phyloP scores from a whole-genome alignment of 2,329 filamentous ascomycete genomes.

The Coniochaeta hoffmannii region DNA sequence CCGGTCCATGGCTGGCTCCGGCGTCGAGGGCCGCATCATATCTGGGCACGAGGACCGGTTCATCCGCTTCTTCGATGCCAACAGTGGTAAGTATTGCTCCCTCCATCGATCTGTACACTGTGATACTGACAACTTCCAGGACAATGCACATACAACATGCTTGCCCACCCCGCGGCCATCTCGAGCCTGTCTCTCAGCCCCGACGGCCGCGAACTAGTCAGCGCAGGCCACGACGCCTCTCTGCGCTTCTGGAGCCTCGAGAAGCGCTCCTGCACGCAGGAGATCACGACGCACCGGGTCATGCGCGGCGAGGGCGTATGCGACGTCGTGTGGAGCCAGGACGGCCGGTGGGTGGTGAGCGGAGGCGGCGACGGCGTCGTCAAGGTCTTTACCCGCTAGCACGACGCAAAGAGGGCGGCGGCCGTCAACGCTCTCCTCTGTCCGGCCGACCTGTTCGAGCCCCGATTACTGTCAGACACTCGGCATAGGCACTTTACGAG shows the following conservation, averaged over 20 bases:
- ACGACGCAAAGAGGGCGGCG: neutral
- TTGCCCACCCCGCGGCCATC: slow-evolving; percentile 89
- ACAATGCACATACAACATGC: slow-evolving; percentile 99
- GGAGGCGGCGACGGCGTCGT: slow-evolving; percentile 92
- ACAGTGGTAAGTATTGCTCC: slow-evolving; percentile 69
- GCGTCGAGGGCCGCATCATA: slow-evolving; percentile 88
- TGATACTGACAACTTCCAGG: slow-evolving; percentile 42
- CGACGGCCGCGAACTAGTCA: slow-evolving; percentile 89
- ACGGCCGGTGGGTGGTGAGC: slow-evolving; percentile 89
- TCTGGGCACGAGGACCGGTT: slow-evolving; percentile 95
- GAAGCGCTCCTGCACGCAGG: slow-evolving; percentile 90
- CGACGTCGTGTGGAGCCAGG: slow-evolving; percentile 89
- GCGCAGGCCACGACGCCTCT: slow-evolving; percentile 89
- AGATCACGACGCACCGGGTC: slow-evolving; percentile 84
- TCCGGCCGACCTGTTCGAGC: neutral
- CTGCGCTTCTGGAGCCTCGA: slow-evolving; percentile 96
- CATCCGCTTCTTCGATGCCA: slow-evolving; percentile 96
- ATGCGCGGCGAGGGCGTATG: slow-evolving; percentile 97
- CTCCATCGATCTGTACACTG: neutral
- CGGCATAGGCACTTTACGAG: neutral
- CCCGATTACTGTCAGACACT: neutral
- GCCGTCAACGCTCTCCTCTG: neutral
- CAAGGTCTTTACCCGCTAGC: slow-evolving; percentile 70
- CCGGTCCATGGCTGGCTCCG: slow-evolving; percentile 58
- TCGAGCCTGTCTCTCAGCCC: slow-evolving; percentile 87